Percentiles rank a stretch among this genome's conserved stretches.
Conservation (phyloP, 345 rosid genomes). For the Cardamine chenopodiifolia region DNA sequence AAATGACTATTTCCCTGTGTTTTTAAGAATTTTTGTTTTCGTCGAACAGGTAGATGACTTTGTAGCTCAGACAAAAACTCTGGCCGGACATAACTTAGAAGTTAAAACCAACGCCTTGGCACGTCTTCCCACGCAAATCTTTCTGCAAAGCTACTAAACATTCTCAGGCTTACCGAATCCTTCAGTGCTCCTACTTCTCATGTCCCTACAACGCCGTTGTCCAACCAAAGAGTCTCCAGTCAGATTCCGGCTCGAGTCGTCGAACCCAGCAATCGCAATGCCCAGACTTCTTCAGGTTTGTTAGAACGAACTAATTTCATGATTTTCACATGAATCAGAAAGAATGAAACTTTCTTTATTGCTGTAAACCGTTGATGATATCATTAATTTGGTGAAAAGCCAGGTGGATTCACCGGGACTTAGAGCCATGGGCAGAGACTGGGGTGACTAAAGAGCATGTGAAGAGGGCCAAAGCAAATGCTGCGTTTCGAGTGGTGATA, state of each 20-base stretch:
- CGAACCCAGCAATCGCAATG: slow-evolving; percentile 42
- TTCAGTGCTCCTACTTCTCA: slow-evolving; percentile 88
- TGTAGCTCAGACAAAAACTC: slow-evolving; percentile 63
- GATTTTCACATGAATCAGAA: background rate
- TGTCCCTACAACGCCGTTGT: slow-evolving; percentile 49
- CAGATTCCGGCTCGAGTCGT: slow-evolving; percentile 28
- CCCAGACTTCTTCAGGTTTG: slow-evolving; percentile 64
- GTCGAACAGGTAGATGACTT: slow-evolving; percentile 64
- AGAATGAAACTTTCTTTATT: slow-evolving; percentile 10
- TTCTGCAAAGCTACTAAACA: slow-evolving; percentile 54
- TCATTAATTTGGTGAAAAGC: slow-evolving; percentile 39
- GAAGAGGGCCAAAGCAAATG: slow-evolving; percentile 52
- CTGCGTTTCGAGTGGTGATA: slow-evolving; percentile 75
- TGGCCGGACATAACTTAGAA: slow-evolving; percentile 87
- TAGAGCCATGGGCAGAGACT: slow-evolving; percentile 71
- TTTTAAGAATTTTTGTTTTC: background rate
- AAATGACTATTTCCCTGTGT: too few species aligned
- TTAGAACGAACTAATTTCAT: background rate
- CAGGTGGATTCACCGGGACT: slow-evolving; percentile 69
- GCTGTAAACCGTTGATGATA: background rate
- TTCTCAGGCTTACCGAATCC: slow-evolving; percentile 61
- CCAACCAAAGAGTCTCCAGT: background rate
- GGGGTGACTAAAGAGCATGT: slow-evolving; percentile 64
- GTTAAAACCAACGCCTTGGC: slow-evolving; percentile 95
- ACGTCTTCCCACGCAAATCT: slow-evolving; percentile 61